Conservation (phyloP, 2,329 filamentous ascomycete genomes). For the Microdochium bolleyi region DNA sequence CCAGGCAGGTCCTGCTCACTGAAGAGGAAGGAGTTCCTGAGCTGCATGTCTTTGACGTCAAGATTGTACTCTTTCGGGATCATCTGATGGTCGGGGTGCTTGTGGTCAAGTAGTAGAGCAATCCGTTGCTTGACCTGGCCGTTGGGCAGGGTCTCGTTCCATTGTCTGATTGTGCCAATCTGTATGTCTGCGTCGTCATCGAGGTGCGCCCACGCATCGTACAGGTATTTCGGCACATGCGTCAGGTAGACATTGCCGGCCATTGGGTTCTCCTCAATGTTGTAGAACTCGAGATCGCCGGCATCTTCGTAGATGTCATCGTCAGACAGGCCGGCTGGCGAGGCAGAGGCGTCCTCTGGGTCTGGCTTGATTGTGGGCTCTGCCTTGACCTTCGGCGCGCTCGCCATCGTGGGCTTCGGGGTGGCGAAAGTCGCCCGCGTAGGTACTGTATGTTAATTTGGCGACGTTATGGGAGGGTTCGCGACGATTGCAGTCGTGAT, state of each 20-base stretch:
- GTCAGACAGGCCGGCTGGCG: conserved; percentile 42
- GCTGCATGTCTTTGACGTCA: conserved; percentile 52
- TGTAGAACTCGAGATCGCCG: conserved; percentile 48
- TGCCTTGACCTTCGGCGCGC: conserved; percentile 17
- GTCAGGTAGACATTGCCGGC: conserved; percentile 58
- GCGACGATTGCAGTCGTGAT: too few species aligned
- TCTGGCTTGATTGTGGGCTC: conserved; percentile 38
- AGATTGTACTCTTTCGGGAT: conserved; percentile 88
- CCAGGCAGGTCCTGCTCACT: conserved; percentile 88
- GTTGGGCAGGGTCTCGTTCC: conserved; percentile 44
- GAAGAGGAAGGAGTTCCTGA: conserved; percentile 85
- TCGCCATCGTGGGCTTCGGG: conserved; percentile 1
- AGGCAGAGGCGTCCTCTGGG: conserved; percentile 30
- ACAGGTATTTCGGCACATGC: conserved; percentile 71
- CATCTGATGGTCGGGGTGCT: conserved; percentile 58
- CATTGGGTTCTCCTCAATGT: conserved; percentile 3
- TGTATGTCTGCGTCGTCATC: conserved; percentile 77
- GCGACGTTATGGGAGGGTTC: too few species aligned
- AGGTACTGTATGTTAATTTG: too few species aligned
- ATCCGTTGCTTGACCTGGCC: conserved; percentile 37
- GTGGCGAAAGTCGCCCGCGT: background rate
- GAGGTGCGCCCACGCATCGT: conserved; percentile 69
- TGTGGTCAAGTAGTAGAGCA: conserved; percentile 60
- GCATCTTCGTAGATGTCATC: conserved; percentile 61
- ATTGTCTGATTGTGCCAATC: conserved; percentile 65